These are phyloP conservation scores for Amanita polypyramis DNA, from an alignment of 768 basidiomycete species.

Conservation along the genomic window DNA sequence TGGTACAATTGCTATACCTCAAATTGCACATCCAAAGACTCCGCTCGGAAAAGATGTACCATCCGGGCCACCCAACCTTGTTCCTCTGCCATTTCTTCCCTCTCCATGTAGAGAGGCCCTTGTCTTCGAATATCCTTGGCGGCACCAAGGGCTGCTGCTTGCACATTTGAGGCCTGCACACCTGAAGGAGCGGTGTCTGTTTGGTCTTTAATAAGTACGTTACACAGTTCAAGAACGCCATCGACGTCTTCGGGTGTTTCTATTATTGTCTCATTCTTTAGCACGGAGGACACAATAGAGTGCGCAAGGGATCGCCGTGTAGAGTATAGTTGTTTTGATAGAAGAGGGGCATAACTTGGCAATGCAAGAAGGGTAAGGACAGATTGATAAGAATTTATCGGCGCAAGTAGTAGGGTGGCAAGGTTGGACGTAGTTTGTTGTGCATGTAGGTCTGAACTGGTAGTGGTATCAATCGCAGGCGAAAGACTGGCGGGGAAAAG, in stretches of 20 bases:
- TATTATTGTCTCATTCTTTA: constrained; percentile 95
- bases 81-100: constrained; percentile 93
- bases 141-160: not conserved
- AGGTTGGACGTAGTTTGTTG: constrained; percentile 84
- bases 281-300: constrained; percentile 85
- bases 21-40: constrained; percentile 82
- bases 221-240: constrained; percentile 86
- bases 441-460: constrained; percentile 79
- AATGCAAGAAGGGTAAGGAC: constrained; percentile 96
- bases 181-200: constrained; percentile 32
- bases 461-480: not conserved
- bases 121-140: constrained; percentile 41
- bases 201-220: constrained; percentile 85
- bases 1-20: constrained; percentile 44
- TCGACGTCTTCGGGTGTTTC: constrained; percentile 91
- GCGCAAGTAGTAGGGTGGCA: constrained; percentile 84
- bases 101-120: constrained; percentile 53
- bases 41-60: constrained; percentile 90
- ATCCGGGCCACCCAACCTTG: constrained; percentile 98
- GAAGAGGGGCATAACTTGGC: constrained; percentile 77
- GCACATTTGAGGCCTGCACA: constrained; percentile 10
- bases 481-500: no score
- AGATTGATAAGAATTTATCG: constrained; percentile 93
- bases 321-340: constrained; percentile 78
- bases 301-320: constrained; percentile 91